phyloP scores from a whole-genome alignment of 805 yeast genomes.

The Naumovozyma castellii region DNA sequence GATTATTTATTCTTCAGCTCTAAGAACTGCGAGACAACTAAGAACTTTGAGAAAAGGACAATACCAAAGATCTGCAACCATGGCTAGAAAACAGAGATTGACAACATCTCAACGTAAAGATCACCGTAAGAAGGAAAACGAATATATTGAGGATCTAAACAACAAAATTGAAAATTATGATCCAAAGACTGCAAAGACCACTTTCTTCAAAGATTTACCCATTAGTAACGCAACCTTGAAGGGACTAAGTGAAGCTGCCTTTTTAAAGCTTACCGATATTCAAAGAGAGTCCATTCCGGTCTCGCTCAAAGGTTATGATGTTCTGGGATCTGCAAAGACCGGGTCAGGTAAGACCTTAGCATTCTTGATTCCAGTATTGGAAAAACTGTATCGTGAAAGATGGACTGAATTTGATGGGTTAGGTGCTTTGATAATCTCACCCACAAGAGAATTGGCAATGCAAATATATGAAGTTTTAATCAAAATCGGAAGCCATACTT shows the following conservation, averaged over 20 bases:
- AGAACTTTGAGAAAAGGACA: background rate
- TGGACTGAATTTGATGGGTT: constrained; percentile 83
- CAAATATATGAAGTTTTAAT: constrained; percentile 82
- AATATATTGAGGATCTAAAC: constrained; percentile 36
- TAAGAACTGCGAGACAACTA: too few relatives aligned
- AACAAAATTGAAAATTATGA: constrained; percentile 47
- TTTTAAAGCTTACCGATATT: constrained; percentile 72
- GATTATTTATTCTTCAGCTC: too few relatives aligned
- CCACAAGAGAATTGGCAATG: constrained; percentile 84
- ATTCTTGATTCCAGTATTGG: constrained; percentile 72
- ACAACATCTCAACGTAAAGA: constrained; percentile 32
- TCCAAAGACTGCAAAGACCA: constrained; percentile 29
- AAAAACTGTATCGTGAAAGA: constrained; percentile 52
- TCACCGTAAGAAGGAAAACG: constrained; percentile 30
- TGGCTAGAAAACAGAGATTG: constrained; percentile 33
- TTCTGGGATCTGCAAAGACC: constrained; percentile 82
- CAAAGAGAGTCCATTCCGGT: constrained; percentile 71
- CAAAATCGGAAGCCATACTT: constrained; percentile 66
- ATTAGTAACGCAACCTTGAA: constrained; percentile 50
- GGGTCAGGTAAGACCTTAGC: constrained; percentile 83
- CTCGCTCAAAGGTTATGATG: constrained; percentile 67
- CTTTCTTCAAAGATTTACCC: constrained; percentile 72
- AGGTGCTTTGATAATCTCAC: constrained; percentile 83
- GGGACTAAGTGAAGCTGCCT: constrained; percentile 75
- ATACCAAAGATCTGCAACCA: constrained; percentile 4